A percentile compares a stretch with the other conserved stretches of the same genome.
These are phyloP conservation scores for Acacia acuminata DNA, from an alignment of 306 rosid species.

Conservation along the genomic window DNA sequence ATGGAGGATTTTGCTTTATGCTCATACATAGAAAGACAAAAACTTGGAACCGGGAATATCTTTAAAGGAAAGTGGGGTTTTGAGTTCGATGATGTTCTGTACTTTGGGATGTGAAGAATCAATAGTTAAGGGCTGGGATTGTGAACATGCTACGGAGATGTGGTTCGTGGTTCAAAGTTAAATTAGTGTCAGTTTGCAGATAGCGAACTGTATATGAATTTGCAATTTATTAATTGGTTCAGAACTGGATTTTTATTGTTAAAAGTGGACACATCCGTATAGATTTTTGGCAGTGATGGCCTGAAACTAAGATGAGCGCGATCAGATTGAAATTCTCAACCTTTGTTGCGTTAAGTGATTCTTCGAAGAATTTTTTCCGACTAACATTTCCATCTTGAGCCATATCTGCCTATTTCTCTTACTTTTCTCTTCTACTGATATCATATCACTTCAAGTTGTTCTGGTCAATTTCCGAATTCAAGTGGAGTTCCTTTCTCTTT, in stretches of 20 bases:
- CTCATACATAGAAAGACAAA: background rate
- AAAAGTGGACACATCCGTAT: background rate
- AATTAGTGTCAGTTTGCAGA: background rate
- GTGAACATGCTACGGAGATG: background rate
- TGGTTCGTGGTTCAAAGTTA: background rate
- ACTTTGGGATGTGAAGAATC: conserved; percentile 17
- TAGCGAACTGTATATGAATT: background rate
- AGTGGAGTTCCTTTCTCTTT: background rate
- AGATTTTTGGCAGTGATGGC: too few relatives aligned
- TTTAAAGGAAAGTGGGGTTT: background rate
- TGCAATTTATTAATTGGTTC: background rate
- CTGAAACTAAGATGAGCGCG: background rate
- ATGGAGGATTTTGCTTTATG: conserved; percentile 18
- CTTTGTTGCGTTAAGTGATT: background rate
- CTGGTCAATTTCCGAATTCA: conserved; percentile 5
- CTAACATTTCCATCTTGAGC: background rate
- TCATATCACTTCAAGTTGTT: background rate
- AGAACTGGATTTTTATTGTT: background rate
- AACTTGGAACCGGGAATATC: background rate
- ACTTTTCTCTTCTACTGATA: background rate
- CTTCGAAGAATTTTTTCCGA: background rate
- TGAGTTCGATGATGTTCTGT: conserved; percentile 26
- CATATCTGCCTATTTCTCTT: background rate
- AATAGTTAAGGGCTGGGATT: background rate
- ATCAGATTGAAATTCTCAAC: background rate